Conservation (phyloP, 352 stramenopile species). For the Peronospora farinosa region DNA sequence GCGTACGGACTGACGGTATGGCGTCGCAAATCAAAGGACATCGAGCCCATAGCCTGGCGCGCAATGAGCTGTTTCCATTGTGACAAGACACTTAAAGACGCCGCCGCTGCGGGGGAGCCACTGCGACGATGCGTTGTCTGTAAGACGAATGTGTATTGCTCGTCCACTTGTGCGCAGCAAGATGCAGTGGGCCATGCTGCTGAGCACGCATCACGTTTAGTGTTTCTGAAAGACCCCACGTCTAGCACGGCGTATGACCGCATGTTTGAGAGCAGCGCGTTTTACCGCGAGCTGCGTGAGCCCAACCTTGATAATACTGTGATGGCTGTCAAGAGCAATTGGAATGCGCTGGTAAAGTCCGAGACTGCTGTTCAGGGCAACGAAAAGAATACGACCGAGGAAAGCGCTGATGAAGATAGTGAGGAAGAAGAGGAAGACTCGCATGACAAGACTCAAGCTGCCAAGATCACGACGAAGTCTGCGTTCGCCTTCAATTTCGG, state of each 20-base stretch:
- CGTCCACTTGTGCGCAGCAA: slow-evolving; percentile 33
- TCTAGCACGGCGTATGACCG: slow-evolving; percentile 30
- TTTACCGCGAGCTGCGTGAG: slow-evolving; percentile 45
- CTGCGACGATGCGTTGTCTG: slow-evolving; percentile 64
- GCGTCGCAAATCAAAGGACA: slow-evolving; percentile 35
- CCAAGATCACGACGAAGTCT: slow-evolving; percentile 17
- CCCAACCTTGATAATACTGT: slow-evolving; percentile 35
- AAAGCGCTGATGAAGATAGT: slow-evolving; percentile 22
- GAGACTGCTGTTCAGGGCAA: slow-evolving; percentile 11
- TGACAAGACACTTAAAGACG: slow-evolving; percentile 33
- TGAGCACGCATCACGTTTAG: slow-evolving; percentile 59
- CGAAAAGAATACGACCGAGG: slow-evolving; percentile 9
- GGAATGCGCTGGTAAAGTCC: slow-evolving; percentile 34
- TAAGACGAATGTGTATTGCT: slow-evolving; percentile 81
- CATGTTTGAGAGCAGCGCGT: slow-evolving; percentile 53
- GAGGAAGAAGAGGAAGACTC: slow-evolving; percentile 24
- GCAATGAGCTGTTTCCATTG: slow-evolving; percentile 56
- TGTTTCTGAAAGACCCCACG: slow-evolving; percentile 57
- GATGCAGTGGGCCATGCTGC: slow-evolving; percentile 41
- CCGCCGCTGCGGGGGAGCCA: slow-evolving; percentile 30
- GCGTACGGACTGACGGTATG: slow-evolving; percentile 70
- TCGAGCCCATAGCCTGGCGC: slow-evolving; percentile 13
- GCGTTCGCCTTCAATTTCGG: slow-evolving; percentile 44
- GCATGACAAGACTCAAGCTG: slow-evolving; percentile 9
- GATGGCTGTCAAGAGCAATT: slow-evolving; percentile 36